Conservation (phyloP, 768 basidiomycete species). For the Leccinum aurantiacum region DNA sequence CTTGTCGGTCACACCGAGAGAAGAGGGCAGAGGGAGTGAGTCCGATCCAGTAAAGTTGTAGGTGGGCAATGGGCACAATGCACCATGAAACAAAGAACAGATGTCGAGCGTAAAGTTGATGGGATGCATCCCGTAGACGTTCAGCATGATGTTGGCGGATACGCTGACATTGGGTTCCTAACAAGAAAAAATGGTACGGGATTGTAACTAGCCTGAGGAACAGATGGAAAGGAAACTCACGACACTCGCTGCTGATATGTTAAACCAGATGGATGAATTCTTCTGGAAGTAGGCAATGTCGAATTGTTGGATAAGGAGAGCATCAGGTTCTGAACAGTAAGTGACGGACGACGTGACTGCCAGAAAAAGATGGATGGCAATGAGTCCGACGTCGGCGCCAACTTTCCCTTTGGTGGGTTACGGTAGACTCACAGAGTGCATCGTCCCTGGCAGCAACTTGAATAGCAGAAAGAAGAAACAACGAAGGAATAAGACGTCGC, state of each 20-base stretch:
- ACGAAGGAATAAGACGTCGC: slow-evolving; percentile 54
- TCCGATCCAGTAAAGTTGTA: slow-evolving; percentile 89
- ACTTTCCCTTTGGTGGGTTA: neutral
- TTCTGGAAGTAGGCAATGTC: slow-evolving; percentile 67
- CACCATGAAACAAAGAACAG: slow-evolving; percentile 74
- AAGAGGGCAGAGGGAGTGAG: slow-evolving; percentile 60
- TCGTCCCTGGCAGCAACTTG: slow-evolving; percentile 51
- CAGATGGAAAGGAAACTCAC: slow-evolving; percentile 46
- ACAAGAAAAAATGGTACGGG: slow-evolving; percentile 13
- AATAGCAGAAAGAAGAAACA: slow-evolving; percentile 40
- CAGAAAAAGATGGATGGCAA: neutral
- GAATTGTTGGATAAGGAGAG: slow-evolving; percentile 76
- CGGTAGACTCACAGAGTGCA: slow-evolving; percentile 54
- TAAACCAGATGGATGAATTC: slow-evolving; percentile 78
- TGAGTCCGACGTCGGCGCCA: slow-evolving; percentile 2
- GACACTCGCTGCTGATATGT: slow-evolving; percentile 83
- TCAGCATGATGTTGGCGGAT: slow-evolving; percentile 75
- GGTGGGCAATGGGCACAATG: slow-evolving; percentile 77
- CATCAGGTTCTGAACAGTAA: slow-evolving; percentile 79
- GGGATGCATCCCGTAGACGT: slow-evolving; percentile 84
- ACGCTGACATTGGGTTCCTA: slow-evolving; percentile 79
- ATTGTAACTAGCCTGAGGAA: slow-evolving; percentile 4
- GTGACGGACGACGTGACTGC: slow-evolving; percentile 86
- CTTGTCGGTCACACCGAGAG: slow-evolving; percentile 50
- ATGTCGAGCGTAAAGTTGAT: slow-evolving; percentile 86